Conservation (phyloP, 306 rosid genomes). For the Corylus americana region DNA sequence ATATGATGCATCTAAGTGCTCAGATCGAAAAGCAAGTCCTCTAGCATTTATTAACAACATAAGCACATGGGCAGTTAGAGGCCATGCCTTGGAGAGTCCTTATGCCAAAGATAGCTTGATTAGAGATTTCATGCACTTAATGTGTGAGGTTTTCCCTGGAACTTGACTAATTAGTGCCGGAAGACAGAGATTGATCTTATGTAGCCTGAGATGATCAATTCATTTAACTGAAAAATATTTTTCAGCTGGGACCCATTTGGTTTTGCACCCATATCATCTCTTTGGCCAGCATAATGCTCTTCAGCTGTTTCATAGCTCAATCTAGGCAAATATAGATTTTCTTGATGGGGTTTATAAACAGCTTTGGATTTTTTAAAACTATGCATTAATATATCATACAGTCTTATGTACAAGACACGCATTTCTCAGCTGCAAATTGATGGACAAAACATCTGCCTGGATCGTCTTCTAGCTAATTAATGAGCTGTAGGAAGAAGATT, state of each 20-base stretch:
- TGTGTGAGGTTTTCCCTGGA: too few relatives aligned
- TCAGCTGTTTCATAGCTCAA: not conserved
- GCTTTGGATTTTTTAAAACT: not conserved
- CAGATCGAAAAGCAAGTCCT: too few relatives aligned
- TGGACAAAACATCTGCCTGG: not conserved
- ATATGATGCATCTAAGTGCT: too few relatives aligned
- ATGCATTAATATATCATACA: not conserved
- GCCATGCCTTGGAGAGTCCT: conserved; percentile 1
- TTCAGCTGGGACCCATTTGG: not conserved
- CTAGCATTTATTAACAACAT: not conserved
- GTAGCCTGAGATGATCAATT: not conserved
- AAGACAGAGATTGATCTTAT: not conserved
- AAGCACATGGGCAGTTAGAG: not conserved
- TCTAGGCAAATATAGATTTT: not conserved
- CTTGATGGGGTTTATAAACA: not conserved
- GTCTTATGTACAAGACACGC: not conserved
- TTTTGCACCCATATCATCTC: not conserved
- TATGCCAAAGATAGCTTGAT: not conserved
- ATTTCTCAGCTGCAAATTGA: not conserved
- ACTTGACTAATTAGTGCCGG: not conserved
- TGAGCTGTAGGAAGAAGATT: too few relatives aligned
- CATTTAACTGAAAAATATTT: not conserved
- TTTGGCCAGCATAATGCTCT: not conserved
- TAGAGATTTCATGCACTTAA: not conserved
- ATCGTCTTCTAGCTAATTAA: not conserved